Base-by-base conservation (phyloP, 2,329 filamentous ascomycete species). In the Cladosporium halotolerans region DNA sequence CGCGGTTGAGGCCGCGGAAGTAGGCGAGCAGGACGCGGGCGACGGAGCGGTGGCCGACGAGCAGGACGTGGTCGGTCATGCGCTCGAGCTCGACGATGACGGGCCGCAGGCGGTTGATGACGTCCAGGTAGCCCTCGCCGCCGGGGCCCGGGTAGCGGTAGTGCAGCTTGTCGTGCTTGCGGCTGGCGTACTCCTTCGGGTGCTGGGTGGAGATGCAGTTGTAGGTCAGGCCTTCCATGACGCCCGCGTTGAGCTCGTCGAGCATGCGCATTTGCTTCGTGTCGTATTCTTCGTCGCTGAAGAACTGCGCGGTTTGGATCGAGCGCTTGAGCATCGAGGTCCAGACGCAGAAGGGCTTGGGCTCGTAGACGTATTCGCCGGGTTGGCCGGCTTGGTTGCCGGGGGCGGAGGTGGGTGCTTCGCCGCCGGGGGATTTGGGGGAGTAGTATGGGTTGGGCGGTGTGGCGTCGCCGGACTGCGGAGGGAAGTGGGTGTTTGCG, bases 31-130 rank as follows among this genome's bases (percentile, higher is more conserved):
- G 76, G 5, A 99, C 92, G 32, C 93, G 84, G 53, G 89, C 92
- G 38, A 97, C 86, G 3, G 89, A 95, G 32, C 93, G 88, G 70
- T 97, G 93, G 33, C 89, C 90, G 61, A 97, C 87, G 62, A 99
- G 85, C 56, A 97, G 77, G 51, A 95, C 85, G 70, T 97, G 92
- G 65, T 99, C 93, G 31, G 89, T 95, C 78, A 96, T 97, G 56
- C 93, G 86, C 76, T 99, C 93, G 56, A 96, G 85, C 74, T 99
- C 93, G 47, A 95, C 86, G 59, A 99, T 96, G 75, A 99, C 93
- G 58, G 95, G 88, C 50, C 91, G 86, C 34, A 97, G 81, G 46
- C 93, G 88, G 70, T 93, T 95, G 73, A 99, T 96, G 63, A 99
- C 88, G 72, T 97, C 92, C 9, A 99, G 81, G 65, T 99, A 99